These are phyloP conservation scores for Penicillium dipodomyicola DNA, from an alignment of 495 filamentous ascomycete species.

Conservation along the genomic window DNA sequence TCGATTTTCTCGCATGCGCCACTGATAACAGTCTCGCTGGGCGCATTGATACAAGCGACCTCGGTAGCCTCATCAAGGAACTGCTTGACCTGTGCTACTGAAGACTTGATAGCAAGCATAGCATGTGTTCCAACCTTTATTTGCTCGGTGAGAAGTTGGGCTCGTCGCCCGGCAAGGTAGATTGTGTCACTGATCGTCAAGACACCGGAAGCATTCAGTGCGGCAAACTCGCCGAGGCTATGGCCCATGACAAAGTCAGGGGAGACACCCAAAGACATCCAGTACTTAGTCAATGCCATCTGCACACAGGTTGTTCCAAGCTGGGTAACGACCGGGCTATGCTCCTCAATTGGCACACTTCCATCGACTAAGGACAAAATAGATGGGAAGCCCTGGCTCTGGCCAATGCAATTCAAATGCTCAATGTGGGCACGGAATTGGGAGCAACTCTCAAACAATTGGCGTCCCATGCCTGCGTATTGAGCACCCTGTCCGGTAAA, in stretches of 20 bases:
- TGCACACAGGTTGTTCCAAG: constrained; percentile 75
- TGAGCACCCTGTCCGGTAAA: constrained; percentile 57
- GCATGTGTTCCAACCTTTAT: constrained; percentile 69
- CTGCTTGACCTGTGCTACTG: constrained; percentile 33
- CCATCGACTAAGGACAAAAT: constrained; percentile 63
- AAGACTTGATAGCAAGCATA: constrained; percentile 51
- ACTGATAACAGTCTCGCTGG: constrained; percentile 51
- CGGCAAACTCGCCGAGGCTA: constrained; percentile 86
- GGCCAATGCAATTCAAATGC: constrained; percentile 65
- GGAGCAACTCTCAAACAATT: constrained; percentile 62
- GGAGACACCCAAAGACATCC: constrained; percentile 73
- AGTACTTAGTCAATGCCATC: constrained; percentile 80
- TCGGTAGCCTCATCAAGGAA: constrained; percentile 34
- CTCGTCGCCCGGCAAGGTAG: constrained; percentile 75
- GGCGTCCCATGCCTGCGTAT: constrained; percentile 65
- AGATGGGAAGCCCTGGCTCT: constrained; percentile 65
- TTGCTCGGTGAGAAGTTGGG: constrained; percentile 68
- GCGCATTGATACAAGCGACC: constrained; percentile 54
- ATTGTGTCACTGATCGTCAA: constrained; percentile 76
- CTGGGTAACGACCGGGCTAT: constrained; percentile 76
- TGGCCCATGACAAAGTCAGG: constrained; percentile 81
- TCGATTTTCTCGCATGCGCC: constrained; percentile 50
- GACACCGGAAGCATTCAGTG: constrained; percentile 76
- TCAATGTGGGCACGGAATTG: constrained; percentile 70
- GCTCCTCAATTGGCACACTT: constrained; percentile 42